Percentiles rank a stretch among this genome's conserved stretches.
These are phyloP conservation scores for Amoeboaphelidium protococcarum DNA, from an alignment of 371 early-diverging fungal genomes.

Conservation along the genomic window DNA sequence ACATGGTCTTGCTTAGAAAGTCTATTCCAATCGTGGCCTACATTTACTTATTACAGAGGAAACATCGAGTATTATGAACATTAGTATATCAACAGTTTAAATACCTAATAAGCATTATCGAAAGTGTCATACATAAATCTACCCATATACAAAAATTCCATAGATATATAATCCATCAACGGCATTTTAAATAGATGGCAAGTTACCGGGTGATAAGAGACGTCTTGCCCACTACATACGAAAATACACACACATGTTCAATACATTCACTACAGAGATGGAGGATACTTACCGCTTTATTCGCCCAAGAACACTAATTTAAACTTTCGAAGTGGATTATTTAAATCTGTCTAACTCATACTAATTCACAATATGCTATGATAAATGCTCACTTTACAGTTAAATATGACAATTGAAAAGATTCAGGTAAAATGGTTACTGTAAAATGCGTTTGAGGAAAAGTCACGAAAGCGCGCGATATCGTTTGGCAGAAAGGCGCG, in stretches of 20 bases:
- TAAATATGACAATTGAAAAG: no score
- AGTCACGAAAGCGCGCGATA: no score
- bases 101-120: slow-evolving; percentile 80
- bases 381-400: no score
- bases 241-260: not conserved
- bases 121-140: slow-evolving; percentile 95
- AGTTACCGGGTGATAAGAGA: slow-evolving; percentile 68
- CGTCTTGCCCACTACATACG: slow-evolving; percentile 92
- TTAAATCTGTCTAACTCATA: slow-evolving; percentile 14
- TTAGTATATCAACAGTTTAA: not conserved
- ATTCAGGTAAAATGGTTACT: no score
- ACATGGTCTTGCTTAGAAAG: slow-evolving; percentile 96
- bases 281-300: slow-evolving; percentile 43
- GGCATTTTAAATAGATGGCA: not conserved
- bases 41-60: slow-evolving; percentile 26
- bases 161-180: not conserved
- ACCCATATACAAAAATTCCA: not conserved
- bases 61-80: slow-evolving; percentile 61
- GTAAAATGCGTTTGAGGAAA: no score
- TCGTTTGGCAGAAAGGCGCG: no score
- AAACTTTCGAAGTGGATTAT: slow-evolving; percentile 51
- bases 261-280: not conserved
- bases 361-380: no score
- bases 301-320: slow-evolving; percentile 85
- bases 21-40: slow-evolving; percentile 99